These are phyloP conservation scores for Ceratocystis destructans DNA, from an alignment of 2,329 filamentous ascomycete genomes.

Conservation along the genomic window DNA sequence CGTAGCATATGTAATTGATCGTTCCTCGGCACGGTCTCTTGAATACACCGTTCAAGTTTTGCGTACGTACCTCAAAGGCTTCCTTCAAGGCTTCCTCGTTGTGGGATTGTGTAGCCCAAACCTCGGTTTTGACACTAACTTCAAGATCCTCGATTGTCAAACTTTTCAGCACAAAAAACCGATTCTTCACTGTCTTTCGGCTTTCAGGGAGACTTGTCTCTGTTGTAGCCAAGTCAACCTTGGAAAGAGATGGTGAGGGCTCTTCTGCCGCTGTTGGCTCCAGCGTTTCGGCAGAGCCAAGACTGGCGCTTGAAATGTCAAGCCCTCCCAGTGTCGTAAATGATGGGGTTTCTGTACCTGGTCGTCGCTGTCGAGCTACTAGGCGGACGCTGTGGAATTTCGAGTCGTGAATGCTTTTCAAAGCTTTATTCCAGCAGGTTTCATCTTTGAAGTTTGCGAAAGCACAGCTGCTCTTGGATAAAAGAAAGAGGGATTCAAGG, in stretches of 20 bases:
- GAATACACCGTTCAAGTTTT: background rate
- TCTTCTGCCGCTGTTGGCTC: background rate
- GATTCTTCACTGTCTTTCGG: slow-evolving; percentile 25
- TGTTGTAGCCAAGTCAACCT: background rate
- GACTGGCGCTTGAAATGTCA: background rate
- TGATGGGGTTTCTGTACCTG: slow-evolving; percentile 23
- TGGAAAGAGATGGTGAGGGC: background rate
- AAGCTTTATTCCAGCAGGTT: slow-evolving; percentile 56
- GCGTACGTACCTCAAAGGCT: slow-evolving; percentile 56
- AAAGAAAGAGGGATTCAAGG: slow-evolving; percentile 81
- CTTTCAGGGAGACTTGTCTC: background rate
- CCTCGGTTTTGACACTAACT: slow-evolving; percentile 68
- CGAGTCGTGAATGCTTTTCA: slow-evolving; percentile 78
- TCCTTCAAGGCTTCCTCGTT: slow-evolving; percentile 75
- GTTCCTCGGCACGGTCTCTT: no score
- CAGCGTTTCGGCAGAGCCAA: background rate
- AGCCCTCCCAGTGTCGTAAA: background rate
- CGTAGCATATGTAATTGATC: background rate
- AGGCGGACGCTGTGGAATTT: slow-evolving; percentile 74
- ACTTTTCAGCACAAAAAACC: slow-evolving; percentile 88
- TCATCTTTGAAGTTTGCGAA: slow-evolving; percentile 93
- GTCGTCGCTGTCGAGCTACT: slow-evolving; percentile 64
- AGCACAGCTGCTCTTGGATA: slow-evolving; percentile 92
- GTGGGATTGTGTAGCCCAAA: slow-evolving; percentile 90
- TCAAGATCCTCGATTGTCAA: slow-evolving; percentile 83